phyloP scores from a whole-genome alignment of 371 early-diverging fungal species.

The Lichtheimia corymbifera region DNA sequence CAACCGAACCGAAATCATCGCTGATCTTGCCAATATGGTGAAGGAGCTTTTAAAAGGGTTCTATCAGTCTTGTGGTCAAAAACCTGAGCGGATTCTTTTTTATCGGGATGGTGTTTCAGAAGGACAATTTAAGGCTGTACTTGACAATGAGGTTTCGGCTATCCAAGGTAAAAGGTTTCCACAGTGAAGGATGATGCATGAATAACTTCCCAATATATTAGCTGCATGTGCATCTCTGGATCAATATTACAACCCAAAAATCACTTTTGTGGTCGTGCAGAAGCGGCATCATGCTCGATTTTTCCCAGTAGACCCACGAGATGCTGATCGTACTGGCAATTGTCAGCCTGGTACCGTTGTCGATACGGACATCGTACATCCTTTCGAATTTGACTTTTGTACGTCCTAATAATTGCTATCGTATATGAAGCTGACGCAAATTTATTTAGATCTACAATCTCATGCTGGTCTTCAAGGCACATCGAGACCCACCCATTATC shows the following conservation, averaged over 20 bases:
- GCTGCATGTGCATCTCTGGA: slow-evolving; percentile 75
- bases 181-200: slow-evolving; percentile 23
- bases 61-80: slow-evolving; percentile 69
- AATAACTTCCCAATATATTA: background rate
- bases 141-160: slow-evolving; percentile 78
- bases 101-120: slow-evolving; percentile 96
- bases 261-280: slow-evolving; percentile 94
- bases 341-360: slow-evolving; percentile 89
- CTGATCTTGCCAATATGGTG: slow-evolving; percentile 79
- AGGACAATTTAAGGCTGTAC: slow-evolving; percentile 85
- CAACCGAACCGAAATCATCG: slow-evolving; percentile 86
- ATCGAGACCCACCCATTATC: slow-evolving; percentile 89
- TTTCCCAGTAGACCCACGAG: slow-evolving; percentile 73
- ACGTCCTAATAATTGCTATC: slow-evolving; percentile 13
- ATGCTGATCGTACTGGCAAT: slow-evolving; percentile 49
- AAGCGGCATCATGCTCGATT: slow-evolving; percentile 98
- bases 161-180: slow-evolving; percentile 45
- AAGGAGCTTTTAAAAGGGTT: slow-evolving; percentile 82
- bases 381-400: slow-evolving; percentile 85
- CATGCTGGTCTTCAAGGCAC: slow-evolving; percentile 94
- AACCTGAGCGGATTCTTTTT: slow-evolving; percentile 90
- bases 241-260: slow-evolving; percentile 71
- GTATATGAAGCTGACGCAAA: background rate
- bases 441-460: slow-evolving; percentile 59
- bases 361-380: slow-evolving; percentile 85